phyloP scores from a whole-genome alignment of 768 basidiomycete species.

The Amylocystis lapponica region DNA sequence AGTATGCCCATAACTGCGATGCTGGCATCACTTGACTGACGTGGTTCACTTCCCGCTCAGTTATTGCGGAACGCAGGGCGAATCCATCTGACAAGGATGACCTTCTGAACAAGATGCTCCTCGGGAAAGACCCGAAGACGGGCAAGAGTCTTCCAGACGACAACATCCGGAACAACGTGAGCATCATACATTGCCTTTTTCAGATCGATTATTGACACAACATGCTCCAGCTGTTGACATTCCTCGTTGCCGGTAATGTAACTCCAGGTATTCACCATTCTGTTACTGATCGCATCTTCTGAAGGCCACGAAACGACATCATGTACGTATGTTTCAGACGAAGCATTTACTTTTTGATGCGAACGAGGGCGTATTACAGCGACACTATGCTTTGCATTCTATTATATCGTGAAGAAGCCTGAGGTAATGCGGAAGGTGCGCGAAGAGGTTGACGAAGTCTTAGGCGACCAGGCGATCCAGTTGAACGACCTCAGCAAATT shows the following conservation, averaged over 20 bases:
- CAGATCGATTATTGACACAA: not conserved
- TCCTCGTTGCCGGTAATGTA: constrained; percentile 40
- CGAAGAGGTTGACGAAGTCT: constrained; percentile 40
- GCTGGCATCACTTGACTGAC: too few species aligned
- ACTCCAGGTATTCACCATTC: not conserved
- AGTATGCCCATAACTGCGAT: constrained; percentile 24
- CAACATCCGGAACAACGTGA: constrained; percentile 37
- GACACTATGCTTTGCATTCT: constrained; percentile 37
- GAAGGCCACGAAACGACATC: constrained; percentile 34
- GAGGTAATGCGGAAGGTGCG: constrained; percentile 39
- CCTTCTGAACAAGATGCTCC: constrained; percentile 41
- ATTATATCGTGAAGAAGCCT: constrained; percentile 40
- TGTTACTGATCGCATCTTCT: not conserved
- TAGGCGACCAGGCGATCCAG: constrained; percentile 34
- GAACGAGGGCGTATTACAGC: constrained; percentile 6
- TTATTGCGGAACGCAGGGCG: constrained; percentile 33
- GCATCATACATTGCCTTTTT: constrained; percentile 3
- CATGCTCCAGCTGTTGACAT: constrained; percentile 36
- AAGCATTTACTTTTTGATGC: not conserved
- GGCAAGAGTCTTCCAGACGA: constrained; percentile 36
- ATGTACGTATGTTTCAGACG: constrained; percentile 15
- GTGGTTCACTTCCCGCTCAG: constrained; percentile 23
- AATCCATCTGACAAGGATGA: constrained; percentile 37
- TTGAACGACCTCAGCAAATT: constrained; percentile 37
- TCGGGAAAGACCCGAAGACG: constrained; percentile 39